Base-by-base conservation (phyloP, 1,139 yeast species). In the Geotrichum bryndzae region DNA sequence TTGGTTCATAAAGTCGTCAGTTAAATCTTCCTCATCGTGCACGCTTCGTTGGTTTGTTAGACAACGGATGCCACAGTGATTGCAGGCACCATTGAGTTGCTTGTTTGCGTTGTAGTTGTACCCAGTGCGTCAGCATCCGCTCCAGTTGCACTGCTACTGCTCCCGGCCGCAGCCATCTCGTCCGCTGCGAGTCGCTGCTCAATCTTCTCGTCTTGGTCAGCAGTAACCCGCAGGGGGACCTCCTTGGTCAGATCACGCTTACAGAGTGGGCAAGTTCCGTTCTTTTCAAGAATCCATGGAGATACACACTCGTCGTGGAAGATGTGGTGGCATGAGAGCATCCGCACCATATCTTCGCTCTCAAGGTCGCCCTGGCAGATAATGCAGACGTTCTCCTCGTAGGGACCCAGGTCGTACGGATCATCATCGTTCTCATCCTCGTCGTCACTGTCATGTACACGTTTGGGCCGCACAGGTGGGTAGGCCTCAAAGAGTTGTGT, bases 131-230 rank as follows among this genome's bases (percentile, higher is more conserved):
- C 46, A 3, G 46, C 2, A 6, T 7, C 18, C 15, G 46, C 22
- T 41, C 3, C 46, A 13, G 46, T 15, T 2, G 22, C 6, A 15
- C 18, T 41, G 15, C 46, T 41, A 18, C 46, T 41, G 46, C 46
- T 15, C 4, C 46, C 22, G 46, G 46, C 46, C 15, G 13, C 46
- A 15, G 7, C 46, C 22, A 6, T 5, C 18, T 41, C 46, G 6
- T 41, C 46, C 15, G 18, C 46, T 15, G 46, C 46, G 2, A 41
- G 46, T 2, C 46, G 46, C 46, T 41, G 46, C 18, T 54, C 58
- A 55, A 59, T 82, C 71, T 78, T 79, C 66, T 73, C 76, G 69
- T 70, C 68, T 57, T 66, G 66, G 58, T 66, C 61, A 54, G 51
- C 63, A 35, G 69, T 63, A 68, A 74, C 68, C 75, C 79, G 76